Conservation (phyloP, 495 filamentous ascomycete species). For the Oleoguttula mirabilis region DNA sequence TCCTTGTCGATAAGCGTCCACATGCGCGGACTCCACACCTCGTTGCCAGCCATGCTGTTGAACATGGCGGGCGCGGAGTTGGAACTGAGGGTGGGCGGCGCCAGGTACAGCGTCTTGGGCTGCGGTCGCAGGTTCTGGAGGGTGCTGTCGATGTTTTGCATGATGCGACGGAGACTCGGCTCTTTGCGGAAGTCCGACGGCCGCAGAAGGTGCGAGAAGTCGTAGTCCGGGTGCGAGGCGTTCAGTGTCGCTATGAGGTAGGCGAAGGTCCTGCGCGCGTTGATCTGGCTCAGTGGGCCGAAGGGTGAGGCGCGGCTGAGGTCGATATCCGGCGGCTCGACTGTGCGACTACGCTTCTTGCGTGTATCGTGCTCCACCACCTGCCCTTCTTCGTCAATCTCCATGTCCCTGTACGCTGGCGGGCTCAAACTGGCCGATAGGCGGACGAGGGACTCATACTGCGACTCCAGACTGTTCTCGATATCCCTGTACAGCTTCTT, state of each 20-base stretch:
- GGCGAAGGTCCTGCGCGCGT: slow-evolving; percentile 81
- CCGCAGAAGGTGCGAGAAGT: slow-evolving; percentile 82
- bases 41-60: slow-evolving; percentile 29
- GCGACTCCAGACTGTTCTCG: slow-evolving; percentile 71
- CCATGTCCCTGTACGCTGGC: slow-evolving; percentile 36
- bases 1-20: slow-evolving; percentile 86
- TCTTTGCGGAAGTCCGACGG: slow-evolving; percentile 80
- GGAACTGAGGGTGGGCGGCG: slow-evolving; percentile 19
- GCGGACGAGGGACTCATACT: slow-evolving; percentile 76
- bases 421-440: slow-evolving; percentile 72
- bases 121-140: slow-evolving; percentile 70
- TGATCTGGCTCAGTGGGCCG: slow-evolving; percentile 71
- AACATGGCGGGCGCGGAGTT: slow-evolving; percentile 20
- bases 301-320: slow-evolving; percentile 79
- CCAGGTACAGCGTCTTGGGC: slow-evolving; percentile 14
- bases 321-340: slow-evolving; percentile 41
- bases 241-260: slow-evolving; percentile 98
- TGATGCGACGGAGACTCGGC: slow-evolving; percentile 58
- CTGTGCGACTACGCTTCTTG: slow-evolving; percentile 12
- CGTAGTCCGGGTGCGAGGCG: slow-evolving; percentile 91
- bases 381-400: slow-evolving; percentile 1
- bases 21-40: slow-evolving; percentile 69
- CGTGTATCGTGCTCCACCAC: background rate
- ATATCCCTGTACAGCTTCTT: slow-evolving; percentile 96
- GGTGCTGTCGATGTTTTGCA: slow-evolving; percentile 73